Percentiles rank a stretch among this genome's conserved stretches.
Evolutionary conservation across 1,139 yeast species (phyloP).

Genomic region (Zhuliangozyma blackwelliae): DNA sequence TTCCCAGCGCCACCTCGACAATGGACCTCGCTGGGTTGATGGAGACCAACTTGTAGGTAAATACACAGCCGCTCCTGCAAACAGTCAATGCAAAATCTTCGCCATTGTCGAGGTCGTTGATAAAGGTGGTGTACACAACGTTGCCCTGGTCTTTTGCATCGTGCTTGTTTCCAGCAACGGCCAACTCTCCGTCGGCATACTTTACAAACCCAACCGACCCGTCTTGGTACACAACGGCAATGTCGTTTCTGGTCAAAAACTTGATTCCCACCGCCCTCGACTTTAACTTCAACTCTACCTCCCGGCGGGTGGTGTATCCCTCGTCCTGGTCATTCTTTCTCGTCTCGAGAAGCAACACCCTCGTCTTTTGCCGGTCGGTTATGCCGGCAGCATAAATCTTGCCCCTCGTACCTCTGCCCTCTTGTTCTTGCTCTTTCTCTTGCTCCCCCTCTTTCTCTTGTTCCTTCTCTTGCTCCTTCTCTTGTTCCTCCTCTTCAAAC

Average conservation of each 20-base stretch:
- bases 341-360: conserved; percentile 34
- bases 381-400: conserved; percentile 38
- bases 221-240: conserved; percentile 37
- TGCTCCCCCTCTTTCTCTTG: no score
- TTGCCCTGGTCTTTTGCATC: conserved; percentile 3
- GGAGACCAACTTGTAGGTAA: conserved; percentile 21
- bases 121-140: conserved; percentile 21
- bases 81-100: conserved; percentile 19
- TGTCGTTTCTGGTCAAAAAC: conserved; percentile 27
- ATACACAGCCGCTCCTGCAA: conserved; percentile 10
- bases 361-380: conserved; percentile 44
- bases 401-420: conserved; percentile 11
- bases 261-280: conserved; percentile 31
- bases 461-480: no score
- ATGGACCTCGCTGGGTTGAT: conserved; percentile 16
- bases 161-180: conserved; percentile 1
- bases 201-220: conserved; percentile 40
- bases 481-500: not conserved
- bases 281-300: conserved; percentile 13
- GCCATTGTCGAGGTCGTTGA: conserved; percentile 18
- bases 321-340: conserved; percentile 13
- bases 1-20: conserved; percentile 17
- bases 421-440: no score
- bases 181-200: conserved; percentile 10
- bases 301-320: conserved; percentile 7